These are phyloP conservation scores for Diversispora epigaea DNA, from an alignment of 192 early-diverging fungal species.

Conservation along the genomic window DNA sequence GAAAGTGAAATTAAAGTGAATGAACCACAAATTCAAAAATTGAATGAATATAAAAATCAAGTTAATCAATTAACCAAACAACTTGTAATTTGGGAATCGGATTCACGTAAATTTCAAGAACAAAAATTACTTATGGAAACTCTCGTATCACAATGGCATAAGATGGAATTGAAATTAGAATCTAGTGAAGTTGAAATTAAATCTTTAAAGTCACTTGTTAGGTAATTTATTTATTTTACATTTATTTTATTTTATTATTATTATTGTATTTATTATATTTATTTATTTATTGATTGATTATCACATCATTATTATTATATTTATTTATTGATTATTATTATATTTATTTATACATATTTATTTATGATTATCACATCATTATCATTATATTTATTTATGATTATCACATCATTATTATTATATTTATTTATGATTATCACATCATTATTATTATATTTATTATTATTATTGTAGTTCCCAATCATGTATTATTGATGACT, in stretches of 20 bases:
- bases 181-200: slow-evolving; percentile 37
- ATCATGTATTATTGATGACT: slow-evolving; percentile 41
- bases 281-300: no score
- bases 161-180: slow-evolving; percentile 35
- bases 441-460: neutral
- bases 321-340: neutral
- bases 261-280: neutral
- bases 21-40: slow-evolving; percentile 46
- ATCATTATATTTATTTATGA: neutral
- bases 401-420: neutral
- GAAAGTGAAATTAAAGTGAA: slow-evolving; percentile 47
- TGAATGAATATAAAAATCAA: slow-evolving; percentile 51
- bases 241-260: neutral
- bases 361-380: neutral
- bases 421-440: neutral
- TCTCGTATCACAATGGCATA: slow-evolving; percentile 42
- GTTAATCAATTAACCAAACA: slow-evolving; percentile 53
- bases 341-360: no score
- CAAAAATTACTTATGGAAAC: slow-evolving; percentile 46
- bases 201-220: neutral
- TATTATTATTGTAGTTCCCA: slow-evolving; percentile 30
- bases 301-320: no score
- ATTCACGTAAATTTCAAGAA: slow-evolving; percentile 43
- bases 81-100: slow-evolving; percentile 37
- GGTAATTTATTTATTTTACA: neutral